Conservation (phyloP, 73 alveolate species). For the Paraurostyla sp. region DNA sequence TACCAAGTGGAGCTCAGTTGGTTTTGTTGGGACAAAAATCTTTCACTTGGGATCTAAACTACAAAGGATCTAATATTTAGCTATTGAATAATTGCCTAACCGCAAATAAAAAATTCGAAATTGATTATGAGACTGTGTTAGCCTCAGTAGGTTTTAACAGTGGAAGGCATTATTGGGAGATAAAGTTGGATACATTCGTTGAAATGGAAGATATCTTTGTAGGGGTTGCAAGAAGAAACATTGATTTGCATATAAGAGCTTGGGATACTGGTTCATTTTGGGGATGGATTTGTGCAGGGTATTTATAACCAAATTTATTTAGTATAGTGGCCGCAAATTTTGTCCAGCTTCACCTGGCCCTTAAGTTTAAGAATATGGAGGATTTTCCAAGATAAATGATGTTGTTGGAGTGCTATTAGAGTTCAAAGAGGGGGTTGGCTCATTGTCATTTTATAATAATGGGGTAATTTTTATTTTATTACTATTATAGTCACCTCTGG, state of each 20-base stretch:
- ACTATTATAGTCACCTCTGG: background rate
- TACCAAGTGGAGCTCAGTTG: slow-evolving; percentile 68
- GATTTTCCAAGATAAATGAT: slow-evolving; percentile 70
- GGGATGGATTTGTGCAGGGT: slow-evolving; percentile 77
- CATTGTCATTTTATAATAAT: slow-evolving; percentile 55
- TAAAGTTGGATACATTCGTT: slow-evolving; percentile 65
- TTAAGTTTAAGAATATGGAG: slow-evolving; percentile 62
- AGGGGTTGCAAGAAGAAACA: slow-evolving; percentile 60
- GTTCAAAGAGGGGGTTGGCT: slow-evolving; percentile 65
- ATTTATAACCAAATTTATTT: background rate
- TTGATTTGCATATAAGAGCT: slow-evolving; percentile 56
- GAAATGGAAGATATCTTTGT: slow-evolving; percentile 74
- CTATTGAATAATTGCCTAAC: slow-evolving; percentile 65
- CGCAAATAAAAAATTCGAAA: slow-evolving; percentile 68
- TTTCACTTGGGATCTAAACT: slow-evolving; percentile 71
- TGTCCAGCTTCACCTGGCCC: slow-evolving; percentile 58
- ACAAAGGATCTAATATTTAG: slow-evolving; percentile 69
- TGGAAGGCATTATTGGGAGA: slow-evolving; percentile 79
- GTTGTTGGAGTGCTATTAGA: slow-evolving; percentile 68
- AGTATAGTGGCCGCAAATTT: slow-evolving; percentile 56
- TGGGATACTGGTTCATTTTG: slow-evolving; percentile 66
- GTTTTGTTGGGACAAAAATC: slow-evolving; percentile 67
- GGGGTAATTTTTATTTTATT: background rate
- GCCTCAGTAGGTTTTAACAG: slow-evolving; percentile 68
- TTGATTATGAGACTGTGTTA: slow-evolving; percentile 67